A percentile compares a stretch with the other conserved stretches of the same genome.
Conservation (phyloP, 2,329 filamentous ascomycete genomes). For the Venturia aucupariae region DNA sequence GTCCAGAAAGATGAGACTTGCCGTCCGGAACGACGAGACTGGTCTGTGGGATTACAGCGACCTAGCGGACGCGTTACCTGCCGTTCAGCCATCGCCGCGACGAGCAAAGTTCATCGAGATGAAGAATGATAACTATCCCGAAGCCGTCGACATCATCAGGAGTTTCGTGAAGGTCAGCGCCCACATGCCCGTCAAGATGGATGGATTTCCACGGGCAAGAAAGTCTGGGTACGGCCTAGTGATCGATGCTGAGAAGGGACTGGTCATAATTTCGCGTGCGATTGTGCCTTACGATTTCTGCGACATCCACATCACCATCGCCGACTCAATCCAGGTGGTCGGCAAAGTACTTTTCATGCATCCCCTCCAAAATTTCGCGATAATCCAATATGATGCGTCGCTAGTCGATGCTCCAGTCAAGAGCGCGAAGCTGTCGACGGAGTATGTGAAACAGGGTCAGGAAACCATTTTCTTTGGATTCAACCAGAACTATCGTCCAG, state of each 20-base stretch:
- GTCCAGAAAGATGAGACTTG: constrained; percentile 89
- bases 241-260: constrained; percentile 91
- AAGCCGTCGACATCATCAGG: constrained; percentile 84
- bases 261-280: constrained; percentile 88
- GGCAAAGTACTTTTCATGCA: constrained; percentile 95
- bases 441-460: constrained; percentile 82
- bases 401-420: constrained; percentile 91
- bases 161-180: constrained; percentile 93
- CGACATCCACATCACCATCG: constrained; percentile 92
- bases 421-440: constrained; percentile 72
- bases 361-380: constrained; percentile 90
- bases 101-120: constrained; percentile 89
- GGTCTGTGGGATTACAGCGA: constrained; percentile 94
- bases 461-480: constrained; percentile 97
- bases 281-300: constrained; percentile 95
- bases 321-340: constrained; percentile 89
- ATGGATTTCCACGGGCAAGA: constrained; percentile 91
- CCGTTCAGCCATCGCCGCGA: constrained; percentile 59
- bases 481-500: constrained; percentile 88
- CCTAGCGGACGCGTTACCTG: constrained; percentile 69
- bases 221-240: constrained; percentile 95
- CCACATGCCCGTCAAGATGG: constrained; percentile 88
- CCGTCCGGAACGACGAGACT: constrained; percentile 78
- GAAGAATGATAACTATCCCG: constrained; percentile 76
- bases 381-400: constrained; percentile 87